Conservation (phyloP, 345 rosid genomes). For the Angophora floribunda region DNA sequence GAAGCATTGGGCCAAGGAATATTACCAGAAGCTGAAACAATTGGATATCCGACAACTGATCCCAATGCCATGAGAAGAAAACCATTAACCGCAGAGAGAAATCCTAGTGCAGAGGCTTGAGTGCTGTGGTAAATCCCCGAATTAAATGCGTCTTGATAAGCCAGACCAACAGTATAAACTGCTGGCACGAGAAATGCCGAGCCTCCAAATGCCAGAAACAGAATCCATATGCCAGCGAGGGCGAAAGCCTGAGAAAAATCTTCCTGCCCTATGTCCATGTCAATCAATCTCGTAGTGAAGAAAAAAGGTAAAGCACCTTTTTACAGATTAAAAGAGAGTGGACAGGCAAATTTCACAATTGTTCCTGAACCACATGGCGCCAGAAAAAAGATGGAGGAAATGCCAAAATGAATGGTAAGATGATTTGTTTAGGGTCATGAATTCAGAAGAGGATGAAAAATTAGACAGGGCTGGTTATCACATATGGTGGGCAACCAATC, state of each 20-base stretch:
- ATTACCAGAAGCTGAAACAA: slow-evolving; percentile 78
- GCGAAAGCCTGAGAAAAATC: slow-evolving; percentile 82
- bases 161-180: slow-evolving; percentile 43
- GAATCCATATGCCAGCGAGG: slow-evolving; percentile 79
- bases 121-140: slow-evolving; percentile 22
- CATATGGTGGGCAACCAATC: neutral
- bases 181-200: slow-evolving; percentile 49
- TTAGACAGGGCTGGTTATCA: neutral
- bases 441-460: neutral
- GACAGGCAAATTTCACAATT: neutral
- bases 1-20: neutral
- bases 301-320: neutral
- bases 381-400: neutral
- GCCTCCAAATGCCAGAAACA: slow-evolving; percentile 66
- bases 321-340: neutral
- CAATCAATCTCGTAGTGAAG: slow-evolving; percentile 49
- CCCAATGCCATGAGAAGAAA: slow-evolving; percentile 62
- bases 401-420: neutral
- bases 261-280: slow-evolving; percentile 93
- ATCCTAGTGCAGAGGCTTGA: slow-evolving; percentile 34
- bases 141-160: slow-evolving; percentile 43
- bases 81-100: slow-evolving; percentile 42
- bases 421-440: neutral
- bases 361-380: neutral
- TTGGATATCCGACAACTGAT: slow-evolving; percentile 57